These are phyloP conservation scores for Daldinia caldariorum DNA, from an alignment of 495 filamentous ascomycete genomes.

Conservation along the genomic window DNA sequence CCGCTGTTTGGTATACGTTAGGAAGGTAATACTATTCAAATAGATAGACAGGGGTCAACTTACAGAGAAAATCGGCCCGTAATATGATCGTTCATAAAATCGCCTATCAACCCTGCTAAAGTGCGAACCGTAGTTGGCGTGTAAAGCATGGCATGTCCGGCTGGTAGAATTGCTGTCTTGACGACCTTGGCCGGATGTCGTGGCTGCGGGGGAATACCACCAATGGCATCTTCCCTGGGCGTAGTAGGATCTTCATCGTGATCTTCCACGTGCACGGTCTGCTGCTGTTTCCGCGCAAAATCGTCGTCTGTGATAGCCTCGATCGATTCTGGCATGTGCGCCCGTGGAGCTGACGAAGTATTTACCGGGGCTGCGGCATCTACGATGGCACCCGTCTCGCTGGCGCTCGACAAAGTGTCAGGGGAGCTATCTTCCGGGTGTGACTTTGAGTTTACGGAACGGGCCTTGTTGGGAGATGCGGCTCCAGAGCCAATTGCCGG, in stretches of 20 bases:
- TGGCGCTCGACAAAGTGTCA: conserved; percentile 9
- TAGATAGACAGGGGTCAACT: neutral
- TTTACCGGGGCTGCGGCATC: conserved; percentile 61
- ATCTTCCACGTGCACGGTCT: conserved; percentile 43
- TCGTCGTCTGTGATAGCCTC: conserved; percentile 52
- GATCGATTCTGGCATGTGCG: conserved; percentile 46
- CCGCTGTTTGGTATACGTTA: conserved; percentile 52
- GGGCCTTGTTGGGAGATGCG: conserved; percentile 9
- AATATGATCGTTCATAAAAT: conserved; percentile 78
- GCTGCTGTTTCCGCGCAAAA: conserved; percentile 38
- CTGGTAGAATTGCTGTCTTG: conserved; percentile 78
- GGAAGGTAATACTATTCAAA: neutral
- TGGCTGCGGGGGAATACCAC: conserved; percentile 54
- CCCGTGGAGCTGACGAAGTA: conserved; percentile 39
- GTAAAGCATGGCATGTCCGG: conserved; percentile 86
- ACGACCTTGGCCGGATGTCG: conserved; percentile 63
- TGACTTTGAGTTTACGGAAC: conserved; percentile 11
- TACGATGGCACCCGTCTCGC: conserved; percentile 47
- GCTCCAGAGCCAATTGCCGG: conserved; percentile 4
- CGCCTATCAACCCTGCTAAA: conserved; percentile 80
- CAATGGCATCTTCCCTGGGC: conserved; percentile 48
- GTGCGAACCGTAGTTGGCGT: conserved; percentile 78
- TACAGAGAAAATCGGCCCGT: conserved; percentile 77
- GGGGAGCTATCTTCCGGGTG: conserved; percentile 1
- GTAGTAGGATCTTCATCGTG: conserved; percentile 60